phyloP scores from a whole-genome alignment of 805 yeast species.

The Wilhelminamyces savonicus region DNA sequence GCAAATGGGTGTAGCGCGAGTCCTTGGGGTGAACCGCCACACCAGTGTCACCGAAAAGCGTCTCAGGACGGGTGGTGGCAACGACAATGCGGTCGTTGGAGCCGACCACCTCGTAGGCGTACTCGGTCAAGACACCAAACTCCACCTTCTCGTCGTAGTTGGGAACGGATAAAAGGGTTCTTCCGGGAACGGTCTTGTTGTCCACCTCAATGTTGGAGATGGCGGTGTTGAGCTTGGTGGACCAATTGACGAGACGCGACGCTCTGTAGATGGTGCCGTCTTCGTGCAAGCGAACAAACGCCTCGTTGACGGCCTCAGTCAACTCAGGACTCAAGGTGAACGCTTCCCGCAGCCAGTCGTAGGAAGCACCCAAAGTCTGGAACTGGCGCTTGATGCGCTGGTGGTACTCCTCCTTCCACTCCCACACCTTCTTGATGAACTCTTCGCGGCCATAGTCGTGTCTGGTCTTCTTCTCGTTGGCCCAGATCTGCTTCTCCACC shows the following conservation, averaged over 20 bases:
- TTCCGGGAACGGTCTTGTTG: conserved; percentile 80
- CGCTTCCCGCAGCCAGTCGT: conserved; percentile 93
- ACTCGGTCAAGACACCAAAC: conserved; percentile 95
- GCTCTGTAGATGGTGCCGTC: conserved; percentile 96
- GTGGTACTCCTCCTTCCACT: conserved; percentile 96
- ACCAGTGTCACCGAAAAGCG: conserved; percentile 96
- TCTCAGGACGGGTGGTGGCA: conserved; percentile 99
- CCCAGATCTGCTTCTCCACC: conserved; percentile 94
- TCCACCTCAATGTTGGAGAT: conserved; percentile 95
- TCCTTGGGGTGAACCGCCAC: conserved; percentile 98
- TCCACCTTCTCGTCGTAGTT: conserved; percentile 86
- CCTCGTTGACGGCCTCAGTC: conserved; percentile 78
- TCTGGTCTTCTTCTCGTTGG: conserved; percentile 79
- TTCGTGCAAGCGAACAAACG: conserved; percentile 85
- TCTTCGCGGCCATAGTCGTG: conserved; percentile 94
- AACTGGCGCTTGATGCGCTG: conserved; percentile 78
- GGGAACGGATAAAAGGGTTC: conserved; percentile 77
- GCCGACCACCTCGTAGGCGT: conserved; percentile 82
- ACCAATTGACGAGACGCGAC: conserved; percentile 91
- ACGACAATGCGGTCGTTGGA: conserved; percentile 84
- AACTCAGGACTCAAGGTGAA: conserved; percentile 83
- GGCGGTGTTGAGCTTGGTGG: conserved; percentile 89
- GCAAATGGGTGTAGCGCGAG: conserved; percentile 85
- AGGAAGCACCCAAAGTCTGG: conserved; percentile 87
- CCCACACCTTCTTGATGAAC: conserved; percentile 88